These are phyloP conservation scores for Scenedesmus sp. DNA, from an alignment of 163 green algal species.

Conservation along the genomic window DNA sequence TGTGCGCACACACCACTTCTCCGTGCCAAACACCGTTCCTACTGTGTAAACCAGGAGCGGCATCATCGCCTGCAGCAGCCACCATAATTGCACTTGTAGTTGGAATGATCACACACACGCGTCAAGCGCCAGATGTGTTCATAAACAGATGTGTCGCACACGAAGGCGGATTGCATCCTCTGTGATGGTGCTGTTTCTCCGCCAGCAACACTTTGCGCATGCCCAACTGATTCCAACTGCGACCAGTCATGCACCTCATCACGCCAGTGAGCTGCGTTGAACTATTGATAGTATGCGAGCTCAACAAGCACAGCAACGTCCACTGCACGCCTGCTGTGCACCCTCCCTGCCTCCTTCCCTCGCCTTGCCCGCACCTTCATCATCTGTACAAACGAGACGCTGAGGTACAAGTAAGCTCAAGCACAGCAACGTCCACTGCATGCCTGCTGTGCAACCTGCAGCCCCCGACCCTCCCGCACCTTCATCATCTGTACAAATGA, in stretches of 20 bases:
- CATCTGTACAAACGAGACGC: conserved; percentile 94
- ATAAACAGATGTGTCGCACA: background rate
- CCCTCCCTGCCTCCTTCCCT: background rate
- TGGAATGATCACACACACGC: too few relatives aligned
- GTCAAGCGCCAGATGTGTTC: background rate
- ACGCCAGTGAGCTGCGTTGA: too few relatives aligned
- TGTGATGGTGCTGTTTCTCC: background rate
- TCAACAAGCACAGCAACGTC: too few relatives aligned
- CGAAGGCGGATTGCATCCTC: background rate
- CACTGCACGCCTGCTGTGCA: background rate
- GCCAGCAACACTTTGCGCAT: too few relatives aligned
- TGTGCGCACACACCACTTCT: conserved; percentile 49
- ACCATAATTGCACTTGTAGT: conserved; percentile 59
- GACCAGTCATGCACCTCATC: too few relatives aligned
- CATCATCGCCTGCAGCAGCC: conserved; percentile 73
- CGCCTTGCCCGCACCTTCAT: conserved; percentile 71
- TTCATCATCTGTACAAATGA: conserved; percentile 96
- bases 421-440: background rate
- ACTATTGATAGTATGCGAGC: background rate
- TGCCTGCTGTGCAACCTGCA: background rate
- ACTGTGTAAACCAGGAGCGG: conserved; percentile 82
- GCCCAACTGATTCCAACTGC: too few relatives aligned
- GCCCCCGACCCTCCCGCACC: conserved; percentile 38
- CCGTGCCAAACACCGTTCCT: conserved; percentile 71
- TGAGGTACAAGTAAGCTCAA: conserved; percentile 87